A percentile compares a stretch with the other conserved stretches of the same genome.
phyloP scores from a whole-genome alignment of 2,329 filamentous ascomycete species.

The Gnomoniopsis sp. region DNA sequence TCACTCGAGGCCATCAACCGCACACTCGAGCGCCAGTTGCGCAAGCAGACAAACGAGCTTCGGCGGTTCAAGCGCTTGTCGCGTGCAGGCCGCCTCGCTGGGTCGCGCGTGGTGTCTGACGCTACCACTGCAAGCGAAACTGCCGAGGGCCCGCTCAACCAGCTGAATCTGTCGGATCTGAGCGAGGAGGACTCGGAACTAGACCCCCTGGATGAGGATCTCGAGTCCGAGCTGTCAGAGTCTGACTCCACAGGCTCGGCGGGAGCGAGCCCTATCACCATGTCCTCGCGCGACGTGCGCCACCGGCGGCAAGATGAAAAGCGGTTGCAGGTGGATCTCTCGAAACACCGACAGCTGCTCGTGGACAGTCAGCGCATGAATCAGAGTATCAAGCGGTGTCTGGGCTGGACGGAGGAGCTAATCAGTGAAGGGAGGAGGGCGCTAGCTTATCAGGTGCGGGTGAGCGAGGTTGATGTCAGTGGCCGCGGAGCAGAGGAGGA shows the following conservation, averaged over 20 bases:
- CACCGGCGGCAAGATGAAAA: constrained; percentile 75
- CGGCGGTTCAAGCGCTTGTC: constrained; percentile 84
- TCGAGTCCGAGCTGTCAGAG: constrained; percentile 45
- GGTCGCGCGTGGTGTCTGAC: constrained; percentile 38
- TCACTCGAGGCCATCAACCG: constrained; percentile 93
- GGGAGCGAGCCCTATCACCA: constrained; percentile 36
- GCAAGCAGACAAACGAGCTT: constrained; percentile 86
- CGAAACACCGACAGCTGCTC: constrained; percentile 84
- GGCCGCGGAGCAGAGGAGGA: constrained; percentile 66
- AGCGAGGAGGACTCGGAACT: constrained; percentile 39
- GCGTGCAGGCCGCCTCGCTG: constrained; percentile 66
- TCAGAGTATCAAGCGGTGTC: constrained; percentile 84
- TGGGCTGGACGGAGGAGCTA: constrained; percentile 84
- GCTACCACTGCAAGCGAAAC: constrained; percentile 35
- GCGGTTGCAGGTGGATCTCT: constrained; percentile 77
- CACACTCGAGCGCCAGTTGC: constrained; percentile 83
- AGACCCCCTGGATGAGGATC: constrained; percentile 30
- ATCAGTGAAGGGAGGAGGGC: constrained; percentile 88
- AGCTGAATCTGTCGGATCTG: constrained; percentile 47
- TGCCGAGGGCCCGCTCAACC: constrained; percentile 36
- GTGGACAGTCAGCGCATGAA: constrained; percentile 94
- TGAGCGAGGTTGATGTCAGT: constrained; percentile 77
- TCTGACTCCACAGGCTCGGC: constrained; percentile 33
- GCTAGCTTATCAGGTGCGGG: constrained; percentile 74
- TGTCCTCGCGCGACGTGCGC: constrained; percentile 41